phyloP scores from a whole-genome alignment of 176 grass and related monocot genomes.

The Oryza officinalis region DNA sequence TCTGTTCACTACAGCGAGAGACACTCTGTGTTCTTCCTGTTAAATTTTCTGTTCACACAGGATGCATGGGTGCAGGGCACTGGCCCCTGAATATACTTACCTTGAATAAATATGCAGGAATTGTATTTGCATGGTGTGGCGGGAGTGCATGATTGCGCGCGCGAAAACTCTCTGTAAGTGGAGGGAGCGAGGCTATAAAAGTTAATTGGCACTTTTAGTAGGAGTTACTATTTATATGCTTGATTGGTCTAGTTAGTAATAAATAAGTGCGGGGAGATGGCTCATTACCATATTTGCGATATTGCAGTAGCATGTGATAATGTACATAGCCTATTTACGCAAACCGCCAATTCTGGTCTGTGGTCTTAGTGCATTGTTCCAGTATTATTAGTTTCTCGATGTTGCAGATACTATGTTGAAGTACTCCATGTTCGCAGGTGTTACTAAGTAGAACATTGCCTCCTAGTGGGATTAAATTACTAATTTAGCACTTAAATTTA shows the following conservation, averaged over 20 bases:
- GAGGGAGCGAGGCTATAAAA: neutral
- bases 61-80: neutral
- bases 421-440: neutral
- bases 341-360: neutral
- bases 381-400: conserved; percentile 10
- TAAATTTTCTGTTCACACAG: neutral
- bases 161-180: neutral
- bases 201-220: neutral
- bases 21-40: neutral
- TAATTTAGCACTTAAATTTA: neutral
- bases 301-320: neutral
- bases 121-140: neutral
- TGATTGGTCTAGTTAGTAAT: neutral
- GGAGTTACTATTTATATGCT: neutral
- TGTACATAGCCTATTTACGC: neutral
- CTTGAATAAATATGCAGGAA: neutral
- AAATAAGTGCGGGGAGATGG: neutral
- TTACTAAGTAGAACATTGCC: neutral
- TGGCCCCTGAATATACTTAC: neutral
- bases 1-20: neutral
- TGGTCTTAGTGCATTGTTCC: neutral
- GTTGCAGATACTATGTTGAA: neutral
- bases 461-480: neutral
- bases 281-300: neutral
- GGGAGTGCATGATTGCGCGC: neutral